phyloP scores from a whole-genome alignment of 768 basidiomycete genomes.

The Kwoniella dejecticola region DNA sequence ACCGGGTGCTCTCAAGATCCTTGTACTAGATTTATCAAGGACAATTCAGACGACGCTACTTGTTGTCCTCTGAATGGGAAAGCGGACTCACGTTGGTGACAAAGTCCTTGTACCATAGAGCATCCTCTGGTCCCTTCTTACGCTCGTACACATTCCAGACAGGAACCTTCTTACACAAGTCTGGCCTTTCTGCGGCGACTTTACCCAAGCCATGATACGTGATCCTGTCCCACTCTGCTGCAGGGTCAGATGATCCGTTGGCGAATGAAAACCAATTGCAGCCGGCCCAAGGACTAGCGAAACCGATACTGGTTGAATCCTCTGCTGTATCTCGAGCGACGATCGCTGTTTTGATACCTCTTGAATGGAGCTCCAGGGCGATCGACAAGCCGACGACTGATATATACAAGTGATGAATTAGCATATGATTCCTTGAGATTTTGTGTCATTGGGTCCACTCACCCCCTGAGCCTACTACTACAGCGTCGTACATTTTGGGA shows the following conservation, averaged over 20 bases:
- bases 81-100: slow-evolving; percentile 34
- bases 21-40: background rate
- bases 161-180: slow-evolving; percentile 39
- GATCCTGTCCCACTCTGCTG: slow-evolving; percentile 30
- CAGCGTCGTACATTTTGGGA: slow-evolving; percentile 37
- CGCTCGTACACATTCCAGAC: slow-evolving; percentile 38
- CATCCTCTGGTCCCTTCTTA: slow-evolving; percentile 12
- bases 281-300: slow-evolving; percentile 57
- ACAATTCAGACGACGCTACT: background rate
- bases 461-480: slow-evolving; percentile 54
- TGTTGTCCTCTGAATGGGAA: background rate
- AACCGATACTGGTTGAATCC: slow-evolving; percentile 42
- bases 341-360: slow-evolving; percentile 47
- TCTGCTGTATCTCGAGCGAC: slow-evolving; percentile 55
- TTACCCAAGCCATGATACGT: slow-evolving; percentile 39
- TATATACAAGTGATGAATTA: too few species aligned
- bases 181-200: slow-evolving; percentile 40
- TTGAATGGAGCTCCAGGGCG: slow-evolving; percentile 44
- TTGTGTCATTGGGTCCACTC: slow-evolving; percentile 9
- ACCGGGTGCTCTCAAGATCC: slow-evolving; percentile 5
- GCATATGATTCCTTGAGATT: too few species aligned
- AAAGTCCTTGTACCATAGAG: slow-evolving; percentile 42
- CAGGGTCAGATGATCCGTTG: slow-evolving; percentile 11
- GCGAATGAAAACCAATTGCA: slow-evolving; percentile 54
- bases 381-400: slow-evolving; percentile 54